These are phyloP conservation scores for Phlyctochytrium arcticum DNA, from an alignment of 192 early-diverging fungal genomes.

Conservation along the genomic window DNA sequence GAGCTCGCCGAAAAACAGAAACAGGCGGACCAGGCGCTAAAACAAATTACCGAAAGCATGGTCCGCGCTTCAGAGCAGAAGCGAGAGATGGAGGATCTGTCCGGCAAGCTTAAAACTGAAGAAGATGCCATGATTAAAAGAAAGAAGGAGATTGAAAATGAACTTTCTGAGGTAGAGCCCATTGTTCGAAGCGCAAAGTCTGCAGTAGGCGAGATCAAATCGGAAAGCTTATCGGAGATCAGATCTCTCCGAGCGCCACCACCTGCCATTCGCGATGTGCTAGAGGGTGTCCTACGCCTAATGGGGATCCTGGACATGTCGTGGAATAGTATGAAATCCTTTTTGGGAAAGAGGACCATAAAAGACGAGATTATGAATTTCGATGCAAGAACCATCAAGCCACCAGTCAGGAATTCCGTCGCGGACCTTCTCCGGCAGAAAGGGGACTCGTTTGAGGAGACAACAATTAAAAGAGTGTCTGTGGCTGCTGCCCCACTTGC, in stretches of 20 bases:
- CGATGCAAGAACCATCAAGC: slow-evolving; percentile 48
- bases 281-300: slow-evolving; percentile 56
- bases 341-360: slow-evolving; percentile 57
- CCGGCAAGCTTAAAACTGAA: slow-evolving; percentile 44
- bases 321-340: slow-evolving; percentile 67
- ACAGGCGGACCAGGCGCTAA: slow-evolving; percentile 51
- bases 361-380: slow-evolving; percentile 68
- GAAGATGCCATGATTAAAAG: slow-evolving; percentile 41
- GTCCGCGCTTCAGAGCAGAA: slow-evolving; percentile 56
- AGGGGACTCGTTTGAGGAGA: slow-evolving; percentile 57
- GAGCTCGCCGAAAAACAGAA: slow-evolving; percentile 52
- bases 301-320: slow-evolving; percentile 64
- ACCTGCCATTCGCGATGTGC: slow-evolving; percentile 57
- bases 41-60: slow-evolving; percentile 64
- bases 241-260: slow-evolving; percentile 59
- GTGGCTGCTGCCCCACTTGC: slow-evolving; percentile 59
- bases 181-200: slow-evolving; percentile 43
- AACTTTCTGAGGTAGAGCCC: slow-evolving; percentile 57
- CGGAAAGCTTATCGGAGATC: slow-evolving; percentile 56
- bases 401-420: slow-evolving; percentile 45
- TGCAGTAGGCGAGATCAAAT: slow-evolving; percentile 58
- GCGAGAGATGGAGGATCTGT: slow-evolving; percentile 56
- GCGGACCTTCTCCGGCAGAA: slow-evolving; percentile 47
- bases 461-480: slow-evolving; percentile 46
- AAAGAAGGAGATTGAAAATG: slow-evolving; percentile 52